phyloP scores from a whole-genome alignment of 177 flowering plant species.

The Vitis hybrid region DNA sequence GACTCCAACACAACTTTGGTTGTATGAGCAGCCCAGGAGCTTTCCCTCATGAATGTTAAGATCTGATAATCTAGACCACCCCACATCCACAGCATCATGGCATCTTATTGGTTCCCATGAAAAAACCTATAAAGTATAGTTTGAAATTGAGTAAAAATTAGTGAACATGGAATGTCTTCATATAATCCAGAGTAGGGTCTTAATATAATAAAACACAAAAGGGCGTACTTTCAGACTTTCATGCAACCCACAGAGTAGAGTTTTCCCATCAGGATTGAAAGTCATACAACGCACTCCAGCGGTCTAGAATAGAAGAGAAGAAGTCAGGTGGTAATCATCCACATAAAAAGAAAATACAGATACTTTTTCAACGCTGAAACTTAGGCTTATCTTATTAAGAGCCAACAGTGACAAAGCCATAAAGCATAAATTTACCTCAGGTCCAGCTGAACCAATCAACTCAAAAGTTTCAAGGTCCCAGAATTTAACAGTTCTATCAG shows the following conservation, averaged over 20 bases:
- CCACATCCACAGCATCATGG: constrained; percentile 93
- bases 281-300: constrained; percentile 85
- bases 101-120: constrained; percentile 97
- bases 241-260: constrained; percentile 92
- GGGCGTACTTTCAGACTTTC: constrained; percentile 79
- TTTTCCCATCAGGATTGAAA: constrained; percentile 97
- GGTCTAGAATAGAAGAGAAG: constrained; percentile 40
- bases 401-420: background rate
- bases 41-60: constrained; percentile 94
- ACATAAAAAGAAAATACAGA: constrained; percentile 1
- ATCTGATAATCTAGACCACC: constrained; percentile 97
- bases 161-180: background rate
- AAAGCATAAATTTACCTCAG: constrained; percentile 55
- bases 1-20: constrained; percentile 98
- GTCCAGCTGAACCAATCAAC: constrained; percentile 92
- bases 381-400: background rate
- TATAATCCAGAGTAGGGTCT: background rate
- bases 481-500: constrained; percentile 92
- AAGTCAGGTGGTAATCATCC: background rate
- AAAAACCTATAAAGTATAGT: constrained; percentile 51
- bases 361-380: background rate
- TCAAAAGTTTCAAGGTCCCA: constrained; percentile 99
- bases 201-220: background rate
- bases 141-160: constrained; percentile 6
- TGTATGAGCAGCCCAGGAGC: constrained; percentile 97